Evolutionary conservation across 2,329 filamentous ascomycete species (phyloP), one percentile per base, ranked within the genome.

Genomic region (Pleomassaria siparia): DNA sequence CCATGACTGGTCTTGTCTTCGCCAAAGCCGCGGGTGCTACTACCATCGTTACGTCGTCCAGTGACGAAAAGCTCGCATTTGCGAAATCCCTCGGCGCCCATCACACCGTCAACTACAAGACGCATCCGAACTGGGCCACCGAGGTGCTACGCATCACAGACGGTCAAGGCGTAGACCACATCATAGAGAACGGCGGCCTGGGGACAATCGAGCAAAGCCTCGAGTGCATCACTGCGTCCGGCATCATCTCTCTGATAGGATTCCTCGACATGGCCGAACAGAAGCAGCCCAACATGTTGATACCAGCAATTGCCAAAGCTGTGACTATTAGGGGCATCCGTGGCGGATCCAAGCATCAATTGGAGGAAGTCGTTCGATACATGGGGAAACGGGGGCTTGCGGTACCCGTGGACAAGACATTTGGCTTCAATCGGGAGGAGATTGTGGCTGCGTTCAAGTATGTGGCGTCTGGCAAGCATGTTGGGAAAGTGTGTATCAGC

Each of bases 291-390:
- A 55, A 72, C 33, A 56, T 72, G n/a, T 51, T 60, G n/a, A 48
- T 52, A 10, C 46, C 60, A 10, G 59, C 60, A 4, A 16, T 73
- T 9, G 2, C 26, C 4, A 71, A 72, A 40, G 60, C 51, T 15
- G 63, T 59, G 45, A 44, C 69, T 18, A 53, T 75, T 2, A 62
- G 76, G 55, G 76, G 83, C 0, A 76, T 86, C 8, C 60, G 83
- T 32, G 83, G 83, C 58, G 84, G 83, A 0, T 80, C 82, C 0
- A 76, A 73, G 56, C 77, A 80, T 47, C 68, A 77, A 20, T 78
- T 71, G 25, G 67, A 70, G 47, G 66, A 66, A 30, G 62, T 72
- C 54, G 50, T 54, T 24, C 49, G 51, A 15, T 70, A 71, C 40
- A 62, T 71, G 32, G 60, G 57, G 9, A 54, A 56, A 8, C 50